A percentile compares a stretch with the other conserved stretches of the same genome.
phyloP scores from a whole-genome alignment of 2,329 filamentous ascomycete species.

The Cladophialophora yegresii region DNA sequence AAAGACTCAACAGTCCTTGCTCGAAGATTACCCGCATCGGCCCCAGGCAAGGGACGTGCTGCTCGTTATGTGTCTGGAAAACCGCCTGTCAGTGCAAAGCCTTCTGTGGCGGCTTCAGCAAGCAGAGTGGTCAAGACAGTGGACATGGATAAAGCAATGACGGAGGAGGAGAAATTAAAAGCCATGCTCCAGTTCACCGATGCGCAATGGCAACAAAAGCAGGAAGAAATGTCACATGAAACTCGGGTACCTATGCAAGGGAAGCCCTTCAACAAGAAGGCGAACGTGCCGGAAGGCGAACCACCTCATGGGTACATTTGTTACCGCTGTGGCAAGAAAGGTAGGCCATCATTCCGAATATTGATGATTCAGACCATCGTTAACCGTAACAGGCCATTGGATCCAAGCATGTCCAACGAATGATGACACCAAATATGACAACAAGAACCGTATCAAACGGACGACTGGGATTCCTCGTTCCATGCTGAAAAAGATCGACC shows the following conservation, averaged over 20 bases:
- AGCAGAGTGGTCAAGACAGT: constrained; percentile 38
- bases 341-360: constrained; percentile 40
- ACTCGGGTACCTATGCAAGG: constrained; percentile 48
- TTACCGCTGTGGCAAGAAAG: constrained; percentile 93
- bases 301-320: constrained; percentile 94
- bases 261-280: constrained; percentile 40
- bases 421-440: constrained; percentile 93
- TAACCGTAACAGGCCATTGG: constrained; percentile 71
- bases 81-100: constrained; percentile 80
- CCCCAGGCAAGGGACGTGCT: constrained; percentile 83
- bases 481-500: constrained; percentile 93
- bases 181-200: constrained; percentile 89
- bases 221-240: constrained; percentile 80
- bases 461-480: constrained; percentile 96
- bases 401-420: constrained; percentile 99
- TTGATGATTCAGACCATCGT: constrained; percentile 17
- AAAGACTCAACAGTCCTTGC: constrained; percentile 93
- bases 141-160: constrained; percentile 76
- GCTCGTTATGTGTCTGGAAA: constrained; percentile 95
- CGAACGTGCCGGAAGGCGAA: constrained; percentile 86
- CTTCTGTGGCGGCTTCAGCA: constrained; percentile 54
- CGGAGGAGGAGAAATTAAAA: constrained; percentile 89
- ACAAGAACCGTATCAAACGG: constrained; percentile 87
- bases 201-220: constrained; percentile 89
- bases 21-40: constrained; percentile 77